phyloP scores from a whole-genome alignment of 768 basidiomycete species.

The Psilocybe cubensis region DNA sequence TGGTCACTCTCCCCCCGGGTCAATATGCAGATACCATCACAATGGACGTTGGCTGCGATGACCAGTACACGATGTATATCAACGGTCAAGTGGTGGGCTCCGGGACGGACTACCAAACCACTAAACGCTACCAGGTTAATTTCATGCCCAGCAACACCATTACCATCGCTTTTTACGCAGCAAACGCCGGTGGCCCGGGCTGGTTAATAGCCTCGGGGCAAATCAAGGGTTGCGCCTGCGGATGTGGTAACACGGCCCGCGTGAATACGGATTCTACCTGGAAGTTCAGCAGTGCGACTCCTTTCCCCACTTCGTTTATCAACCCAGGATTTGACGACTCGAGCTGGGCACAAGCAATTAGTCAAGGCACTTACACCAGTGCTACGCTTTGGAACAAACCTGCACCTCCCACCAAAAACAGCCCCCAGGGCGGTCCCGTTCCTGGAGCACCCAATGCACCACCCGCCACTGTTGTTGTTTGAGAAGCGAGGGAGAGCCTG shows the following conservation, averaged over 20 bases:
- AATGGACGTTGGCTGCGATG: constrained; percentile 28
- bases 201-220: constrained; percentile 4
- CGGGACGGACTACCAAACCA: constrained; percentile 16
- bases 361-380: too few species aligned
- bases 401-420: too few species aligned
- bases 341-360: constrained; percentile 22
- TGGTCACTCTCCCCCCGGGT: constrained; percentile 24
- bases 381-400: too few species aligned
- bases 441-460: too few species aligned
- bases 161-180: constrained; percentile 25
- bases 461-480: too few species aligned
- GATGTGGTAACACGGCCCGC: constrained; percentile 8
- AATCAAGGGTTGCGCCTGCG: constrained; percentile 8
- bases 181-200: constrained; percentile 22
- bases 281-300: constrained; percentile 23
- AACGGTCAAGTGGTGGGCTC: constrained; percentile 29
- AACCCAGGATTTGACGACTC: constrained; percentile 18
- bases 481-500: too few species aligned
- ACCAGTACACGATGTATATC: constrained; percentile 30
- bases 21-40: constrained; percentile 24
- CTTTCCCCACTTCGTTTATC: constrained; percentile 17
- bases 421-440: too few species aligned
- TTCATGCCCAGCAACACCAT: constrained; percentile 22
- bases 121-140: constrained; percentile 14
- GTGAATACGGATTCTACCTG: constrained; percentile 27